Evolutionary conservation across 306 rosid species (phyloP).

Genomic region (Pterocarpus macrocarpus): DNA sequence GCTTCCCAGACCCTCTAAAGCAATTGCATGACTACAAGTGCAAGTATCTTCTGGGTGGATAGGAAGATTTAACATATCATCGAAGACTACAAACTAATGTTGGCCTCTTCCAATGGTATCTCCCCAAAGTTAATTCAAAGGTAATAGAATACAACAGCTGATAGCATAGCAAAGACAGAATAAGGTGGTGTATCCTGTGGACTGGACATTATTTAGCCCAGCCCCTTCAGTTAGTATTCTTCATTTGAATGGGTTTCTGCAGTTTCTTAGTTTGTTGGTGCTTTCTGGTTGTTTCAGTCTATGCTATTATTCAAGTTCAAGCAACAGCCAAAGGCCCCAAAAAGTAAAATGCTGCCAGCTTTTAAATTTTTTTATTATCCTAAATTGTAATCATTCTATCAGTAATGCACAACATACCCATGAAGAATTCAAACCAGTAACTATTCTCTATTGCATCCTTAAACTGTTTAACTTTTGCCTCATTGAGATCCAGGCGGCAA

Average conservation of each 20-base stretch:
- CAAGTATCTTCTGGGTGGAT: background rate
- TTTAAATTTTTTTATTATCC: conserved; percentile 5
- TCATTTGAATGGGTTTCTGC: too few species aligned
- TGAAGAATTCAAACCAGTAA: conserved; percentile 97
- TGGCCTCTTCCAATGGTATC: conserved; percentile 19
- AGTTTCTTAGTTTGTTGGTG: too few species aligned
- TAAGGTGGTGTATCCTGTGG: background rate
- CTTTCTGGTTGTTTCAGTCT: too few species aligned
- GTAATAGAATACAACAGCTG: conserved; percentile 13
- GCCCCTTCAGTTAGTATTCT: background rate
- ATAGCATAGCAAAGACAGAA: conserved; percentile 13
- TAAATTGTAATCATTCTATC: conserved; percentile 24
- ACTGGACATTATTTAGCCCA: conserved; percentile 20
- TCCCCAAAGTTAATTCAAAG: conserved; percentile 21
- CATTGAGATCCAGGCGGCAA: conserved; percentile 72
- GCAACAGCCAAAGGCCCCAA: conserved; percentile 13
- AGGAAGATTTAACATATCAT: background rate
- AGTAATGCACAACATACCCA: conserved; percentile 73
- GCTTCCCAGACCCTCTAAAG: conserved; percentile 14
- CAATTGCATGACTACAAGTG: conserved; percentile 7
- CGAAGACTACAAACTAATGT: background rate
- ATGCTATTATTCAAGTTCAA: background rate
- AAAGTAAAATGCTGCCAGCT: conserved; percentile 15
- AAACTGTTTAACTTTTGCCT: conserved; percentile 78
- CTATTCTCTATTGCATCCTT: conserved; percentile 92